Evolutionary conservation across 805 yeast genomes (phyloP), one percentile per base, ranked within the genome.

Genomic region (Candida ulmi): DNA sequence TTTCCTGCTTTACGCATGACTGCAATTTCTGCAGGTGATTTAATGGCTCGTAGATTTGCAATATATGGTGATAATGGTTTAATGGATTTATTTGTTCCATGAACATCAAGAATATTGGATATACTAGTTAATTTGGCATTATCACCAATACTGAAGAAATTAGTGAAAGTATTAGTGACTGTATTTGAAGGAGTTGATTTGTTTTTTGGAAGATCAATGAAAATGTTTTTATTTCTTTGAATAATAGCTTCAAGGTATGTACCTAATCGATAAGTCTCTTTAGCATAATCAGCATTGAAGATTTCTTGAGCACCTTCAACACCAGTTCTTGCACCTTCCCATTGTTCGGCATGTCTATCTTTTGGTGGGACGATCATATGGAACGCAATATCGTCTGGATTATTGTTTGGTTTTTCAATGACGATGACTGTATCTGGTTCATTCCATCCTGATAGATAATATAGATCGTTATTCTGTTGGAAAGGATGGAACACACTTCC

Each of bases 251-350:
- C 60, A 28, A 85, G 44, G 46, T 76, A 71, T 4, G 55, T 41
- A 8, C 63, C 63, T 12, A 78, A 54, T 30, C 62, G 49, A 24
- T 71, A 67, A 30, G 74, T 70, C 33, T 76, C 74, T 30, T 72
- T 72, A 7, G 85, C 79, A 37, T 71, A 71, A 60, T 88, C 97
- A 4, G 96, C 95, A 57, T 91, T 93, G 65, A 93, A 93, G 34
- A 80, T 77, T 36, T 88, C 91, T 30, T 62, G 64, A 0, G 83
- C 96, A 13, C 95, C 96, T 35, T 80, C 76, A 4, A 80, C 71
- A 1, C 99, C 99, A 15, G 95, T 83, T 51, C 95, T 74, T 33
- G 76, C 81, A 11, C 99, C 99, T 51, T 91, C 97, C 99, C 99
- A 93, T 46, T 83, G 77, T 62, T 93, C 99, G 17, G 74, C 76